Conservation (phyloP, 2,329 filamentous ascomycete genomes). For the Didymella lethalis region DNA sequence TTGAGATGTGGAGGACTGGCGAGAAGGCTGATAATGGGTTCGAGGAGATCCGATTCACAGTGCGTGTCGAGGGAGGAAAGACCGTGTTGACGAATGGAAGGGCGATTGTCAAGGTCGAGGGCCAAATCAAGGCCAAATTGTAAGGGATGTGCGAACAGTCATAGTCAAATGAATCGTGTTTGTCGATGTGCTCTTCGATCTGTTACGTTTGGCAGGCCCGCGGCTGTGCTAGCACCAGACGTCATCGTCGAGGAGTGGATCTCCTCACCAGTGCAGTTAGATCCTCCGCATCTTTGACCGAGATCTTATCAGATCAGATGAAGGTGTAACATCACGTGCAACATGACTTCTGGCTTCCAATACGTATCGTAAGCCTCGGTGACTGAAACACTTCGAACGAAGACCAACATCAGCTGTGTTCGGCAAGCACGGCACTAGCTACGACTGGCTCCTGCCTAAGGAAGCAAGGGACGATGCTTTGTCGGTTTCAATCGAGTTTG, state of each 20-base stretch:
- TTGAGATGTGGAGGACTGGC: conserved; percentile 82
- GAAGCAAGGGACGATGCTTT: conserved; percentile 19
- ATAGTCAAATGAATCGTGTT: not conserved
- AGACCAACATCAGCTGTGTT: conserved; percentile 12
- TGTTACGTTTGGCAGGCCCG: not conserved
- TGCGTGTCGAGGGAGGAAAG: conserved; percentile 80
- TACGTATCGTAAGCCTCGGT: conserved; percentile 2
- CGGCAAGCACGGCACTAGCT: conserved; percentile 30
- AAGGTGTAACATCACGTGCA: conserved; percentile 21
- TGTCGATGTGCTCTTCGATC: too few species aligned
- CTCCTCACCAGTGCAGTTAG: conserved; percentile 24
- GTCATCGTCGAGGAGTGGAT: conserved; percentile 9
- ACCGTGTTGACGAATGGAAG: conserved; percentile 87
- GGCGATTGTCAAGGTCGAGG: conserved; percentile 74
- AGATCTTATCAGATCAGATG: conserved; percentile 42
- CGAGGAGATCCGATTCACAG: conserved; percentile 85
- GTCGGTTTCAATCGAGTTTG: conserved; percentile 32
- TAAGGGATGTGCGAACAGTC: conserved; percentile 28
- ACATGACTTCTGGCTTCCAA: not conserved
- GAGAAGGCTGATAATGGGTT: conserved; percentile 67
- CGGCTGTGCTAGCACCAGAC: conserved; percentile 1
- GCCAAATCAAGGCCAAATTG: conserved; percentile 51
- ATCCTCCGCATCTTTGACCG: conserved; percentile 26
- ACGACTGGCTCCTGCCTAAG: conserved; percentile 23
- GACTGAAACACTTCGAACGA: conserved; percentile 15